These are phyloP conservation scores for Isatis lusitanica DNA, from an alignment of 441 rosid species.

Conservation along the genomic window DNA sequence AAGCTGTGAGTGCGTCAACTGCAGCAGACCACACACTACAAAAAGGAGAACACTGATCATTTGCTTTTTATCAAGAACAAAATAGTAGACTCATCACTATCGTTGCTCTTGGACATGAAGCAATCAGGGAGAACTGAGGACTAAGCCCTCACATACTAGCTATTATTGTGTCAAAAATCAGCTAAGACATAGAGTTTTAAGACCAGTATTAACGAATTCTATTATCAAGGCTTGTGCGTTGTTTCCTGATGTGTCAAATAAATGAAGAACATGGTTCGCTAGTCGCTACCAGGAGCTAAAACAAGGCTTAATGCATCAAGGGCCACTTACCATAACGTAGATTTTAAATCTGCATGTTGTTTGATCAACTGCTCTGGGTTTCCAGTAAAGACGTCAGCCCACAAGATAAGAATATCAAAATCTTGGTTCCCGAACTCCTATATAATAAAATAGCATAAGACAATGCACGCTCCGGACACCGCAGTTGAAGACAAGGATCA, in stretches of 20 bases:
- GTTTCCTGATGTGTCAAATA: slow-evolving; percentile 16
- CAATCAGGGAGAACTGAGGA: slow-evolving; percentile 17
- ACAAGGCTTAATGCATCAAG: slow-evolving; percentile 14
- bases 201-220: background rate
- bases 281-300: slow-evolving; percentile 16
- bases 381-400: slow-evolving; percentile 88
- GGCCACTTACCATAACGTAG: slow-evolving; percentile 50
- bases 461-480: slow-evolving; percentile 13
- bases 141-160: slow-evolving; percentile 13
- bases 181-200: background rate
- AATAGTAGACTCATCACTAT: background rate
- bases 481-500: slow-evolving; percentile 19
- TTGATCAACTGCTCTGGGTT: slow-evolving; percentile 59
- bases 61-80: slow-evolving; percentile 3
- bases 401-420: slow-evolving; percentile 90
- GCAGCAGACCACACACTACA: slow-evolving; percentile 92
- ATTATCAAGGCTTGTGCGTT: background rate
- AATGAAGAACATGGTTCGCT: slow-evolving; percentile 13
- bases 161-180: slow-evolving; percentile 12
- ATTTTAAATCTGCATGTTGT: slow-evolving; percentile 56
- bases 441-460: slow-evolving; percentile 36
- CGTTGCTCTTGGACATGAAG: slow-evolving; percentile 17
- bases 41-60: slow-evolving; percentile 31
- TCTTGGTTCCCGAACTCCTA: slow-evolving; percentile 96
- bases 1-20: slow-evolving; percentile 87